phyloP scores from a whole-genome alignment of 768 basidiomycete genomes.

The Harrya chromipes region DNA sequence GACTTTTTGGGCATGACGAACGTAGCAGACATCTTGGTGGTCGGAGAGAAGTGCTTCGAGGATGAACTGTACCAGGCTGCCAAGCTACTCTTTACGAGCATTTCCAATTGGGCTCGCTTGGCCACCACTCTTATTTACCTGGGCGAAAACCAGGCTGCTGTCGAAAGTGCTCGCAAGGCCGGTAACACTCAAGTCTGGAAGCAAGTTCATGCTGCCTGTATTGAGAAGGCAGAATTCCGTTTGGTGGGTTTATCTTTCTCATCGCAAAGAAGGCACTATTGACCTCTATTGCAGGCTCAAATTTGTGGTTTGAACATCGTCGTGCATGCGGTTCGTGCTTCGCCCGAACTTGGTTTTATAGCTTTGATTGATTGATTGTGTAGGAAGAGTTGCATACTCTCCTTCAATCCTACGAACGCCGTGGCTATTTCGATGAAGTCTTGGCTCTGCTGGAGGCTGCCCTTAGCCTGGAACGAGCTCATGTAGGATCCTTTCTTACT shows the following conservation, averaged over 20 bases:
- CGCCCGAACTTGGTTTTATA: constrained; percentile 4
- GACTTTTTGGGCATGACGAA: constrained; percentile 99
- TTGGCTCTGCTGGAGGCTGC: constrained; percentile 91
- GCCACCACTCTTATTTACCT: constrained; percentile 98
- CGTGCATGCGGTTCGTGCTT: constrained; percentile 66
- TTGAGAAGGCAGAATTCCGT: constrained; percentile 96
- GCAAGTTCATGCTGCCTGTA: constrained; percentile 97
- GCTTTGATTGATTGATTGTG: constrained; percentile 1
- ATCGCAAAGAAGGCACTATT: constrained; percentile 1
- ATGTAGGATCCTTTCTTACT: constrained; percentile 43
- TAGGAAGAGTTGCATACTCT: constrained; percentile 76
- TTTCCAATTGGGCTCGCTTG: constrained; percentile 97
- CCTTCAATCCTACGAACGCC: constrained; percentile 82
- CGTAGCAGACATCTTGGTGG: constrained; percentile 93
- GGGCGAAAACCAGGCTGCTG: constrained; percentile 96
- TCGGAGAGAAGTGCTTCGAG: constrained; percentile 99
- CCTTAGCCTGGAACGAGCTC: constrained; percentile 93
- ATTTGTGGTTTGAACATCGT: constrained; percentile 98
- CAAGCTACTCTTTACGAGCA: constrained; percentile 92
- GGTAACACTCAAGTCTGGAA: constrained; percentile 99
- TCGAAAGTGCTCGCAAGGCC: constrained; percentile 98
- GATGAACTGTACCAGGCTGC: constrained; percentile 97
- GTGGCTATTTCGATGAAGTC: constrained; percentile 93
- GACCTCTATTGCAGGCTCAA: constrained; percentile 60
- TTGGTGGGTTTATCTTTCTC: constrained; percentile 46